Evolutionary conservation across 208 protist species (phyloP), one percentile per base, ranked within the genome.

Genomic region (Leishmania martiniquensis): DNA sequence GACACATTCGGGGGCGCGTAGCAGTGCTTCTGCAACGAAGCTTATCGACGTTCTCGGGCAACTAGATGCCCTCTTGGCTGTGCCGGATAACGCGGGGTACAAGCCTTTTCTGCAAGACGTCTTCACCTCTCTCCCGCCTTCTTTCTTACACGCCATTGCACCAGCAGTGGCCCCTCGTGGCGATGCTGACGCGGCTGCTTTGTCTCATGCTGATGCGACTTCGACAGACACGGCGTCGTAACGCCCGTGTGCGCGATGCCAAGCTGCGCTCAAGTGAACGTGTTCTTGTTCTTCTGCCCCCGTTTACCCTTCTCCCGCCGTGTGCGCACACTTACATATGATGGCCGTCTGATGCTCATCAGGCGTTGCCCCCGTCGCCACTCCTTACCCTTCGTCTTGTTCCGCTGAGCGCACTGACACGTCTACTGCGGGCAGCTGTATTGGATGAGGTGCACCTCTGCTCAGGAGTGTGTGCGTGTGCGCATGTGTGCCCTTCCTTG

Each of bases 81-180:
- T 83, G 49, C 85, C 85, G 42, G 75, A 84, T 54, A 89, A 91
- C 77, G 47, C 51, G 10, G 86, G 85, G 17, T 95, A 92, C 85
- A 78, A 70, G 39, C 34, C 76, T 10, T 93, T 95, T 83, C 68
- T 95, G 65, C 82, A 84, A 17, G 69, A 84, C n/a, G 85, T 91
- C 71, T 81, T 93, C 39, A 51, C 80, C 32, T 84, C 88, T 1
- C 65, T 91, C 4, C 88, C 88, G 39, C 88, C 88, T 10, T 79
- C 79, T 3, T 57, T 55, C 34, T 45, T 83, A 68, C 75, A 70
- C 32, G 79, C 79, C 17, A 65, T 44, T 42, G 51, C 66, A 3
- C 75, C 70, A 44, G 49, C 6, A 57, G 44, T 65, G 10, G 22
- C 42, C 4, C 37, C 60, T 39, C 34, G 29, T 44, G 68, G n/a